These are phyloP conservation scores for Trebouxia gelatinosa DNA, from an alignment of 163 green algal species.

Conservation along the genomic window DNA sequence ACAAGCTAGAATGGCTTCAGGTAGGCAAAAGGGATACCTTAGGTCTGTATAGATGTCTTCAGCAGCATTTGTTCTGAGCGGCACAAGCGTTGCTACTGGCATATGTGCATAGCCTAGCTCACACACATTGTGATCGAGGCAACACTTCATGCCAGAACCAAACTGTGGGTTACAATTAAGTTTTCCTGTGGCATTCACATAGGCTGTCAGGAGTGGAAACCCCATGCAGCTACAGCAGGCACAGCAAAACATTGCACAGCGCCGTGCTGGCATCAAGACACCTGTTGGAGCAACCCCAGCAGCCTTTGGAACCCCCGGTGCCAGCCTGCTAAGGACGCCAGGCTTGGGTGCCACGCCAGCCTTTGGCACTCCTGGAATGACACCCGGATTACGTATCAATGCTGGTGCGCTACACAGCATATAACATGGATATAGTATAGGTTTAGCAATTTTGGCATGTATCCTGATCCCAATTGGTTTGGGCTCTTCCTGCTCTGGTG, in stretches of 20 bases:
- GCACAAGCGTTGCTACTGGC: too few relatives aligned
- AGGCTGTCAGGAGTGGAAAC: slow-evolving; percentile 62
- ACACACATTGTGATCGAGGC: too few relatives aligned
- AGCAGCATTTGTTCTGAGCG: not conserved
- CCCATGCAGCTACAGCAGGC: slow-evolving; percentile 56
- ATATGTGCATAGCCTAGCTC: too few relatives aligned
- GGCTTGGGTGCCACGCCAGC: not conserved
- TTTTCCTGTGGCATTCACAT: not conserved
- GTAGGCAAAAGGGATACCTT: slow-evolving; percentile 30
- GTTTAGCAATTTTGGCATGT: too few relatives aligned
- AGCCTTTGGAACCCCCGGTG: slow-evolving; percentile 25
- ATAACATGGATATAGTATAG: too few relatives aligned
- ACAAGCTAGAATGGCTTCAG: slow-evolving; percentile 84
- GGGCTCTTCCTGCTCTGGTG: not conserved
- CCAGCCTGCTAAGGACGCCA: slow-evolving; percentile 31
- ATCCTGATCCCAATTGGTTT: not conserved
- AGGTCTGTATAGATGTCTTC: not conserved
- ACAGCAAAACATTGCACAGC: slow-evolving; percentile 72
- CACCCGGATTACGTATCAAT: not conserved
- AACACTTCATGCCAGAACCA: too few relatives aligned
- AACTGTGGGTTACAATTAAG: too few relatives aligned
- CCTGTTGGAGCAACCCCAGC: slow-evolving; percentile 42
- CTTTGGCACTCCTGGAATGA: not conserved
- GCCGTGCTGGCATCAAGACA: slow-evolving; percentile 58
- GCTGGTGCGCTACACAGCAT: slow-evolving; percentile 12